Conservation (phyloP, 805 yeast genomes). For the Vanderwaltozyma verrucispora region DNA sequence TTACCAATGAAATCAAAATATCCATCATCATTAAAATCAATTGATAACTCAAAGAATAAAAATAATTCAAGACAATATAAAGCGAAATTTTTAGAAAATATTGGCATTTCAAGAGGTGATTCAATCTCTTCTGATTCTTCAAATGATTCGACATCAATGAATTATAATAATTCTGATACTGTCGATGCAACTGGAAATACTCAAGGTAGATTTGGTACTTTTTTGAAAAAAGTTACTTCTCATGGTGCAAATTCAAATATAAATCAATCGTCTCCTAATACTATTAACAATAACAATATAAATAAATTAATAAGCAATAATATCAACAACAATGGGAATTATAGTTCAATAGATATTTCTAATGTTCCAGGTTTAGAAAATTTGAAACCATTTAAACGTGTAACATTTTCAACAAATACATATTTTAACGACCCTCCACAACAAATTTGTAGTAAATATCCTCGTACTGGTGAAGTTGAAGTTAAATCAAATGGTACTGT, state of each 20-base stretch:
- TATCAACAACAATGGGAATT: no score
- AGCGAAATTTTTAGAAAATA: no score
- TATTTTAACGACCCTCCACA: constrained; percentile 81
- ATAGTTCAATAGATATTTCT: background rate
- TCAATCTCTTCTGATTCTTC: background rate
- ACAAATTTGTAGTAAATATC: constrained; percentile 73
- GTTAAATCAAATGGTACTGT: constrained; percentile 42
- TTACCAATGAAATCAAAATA: constrained; percentile 39
- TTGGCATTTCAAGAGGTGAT: background rate
- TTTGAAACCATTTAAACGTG: constrained; percentile 43
- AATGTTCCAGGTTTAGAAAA: constrained; percentile 34
- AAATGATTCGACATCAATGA: background rate
- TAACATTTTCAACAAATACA: constrained; percentile 67
- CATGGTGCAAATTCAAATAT: constrained; percentile 12
- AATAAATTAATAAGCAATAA: no score
- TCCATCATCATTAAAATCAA: constrained; percentile 37
- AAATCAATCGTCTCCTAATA: no score
- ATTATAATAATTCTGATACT: background rate
- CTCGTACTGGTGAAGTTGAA: constrained; percentile 76
- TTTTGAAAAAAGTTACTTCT: constrained; percentile 25
- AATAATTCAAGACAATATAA: background rate
- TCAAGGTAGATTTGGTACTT: constrained; percentile 25
- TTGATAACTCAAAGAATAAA: background rate
- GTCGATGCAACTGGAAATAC: no score
- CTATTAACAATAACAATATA: no score